Percentiles rank a stretch among this genome's conserved stretches.
These are phyloP conservation scores for Closterium sp. DNA, from an alignment of 139 green algal genomes.

Conservation along the genomic window DNA sequence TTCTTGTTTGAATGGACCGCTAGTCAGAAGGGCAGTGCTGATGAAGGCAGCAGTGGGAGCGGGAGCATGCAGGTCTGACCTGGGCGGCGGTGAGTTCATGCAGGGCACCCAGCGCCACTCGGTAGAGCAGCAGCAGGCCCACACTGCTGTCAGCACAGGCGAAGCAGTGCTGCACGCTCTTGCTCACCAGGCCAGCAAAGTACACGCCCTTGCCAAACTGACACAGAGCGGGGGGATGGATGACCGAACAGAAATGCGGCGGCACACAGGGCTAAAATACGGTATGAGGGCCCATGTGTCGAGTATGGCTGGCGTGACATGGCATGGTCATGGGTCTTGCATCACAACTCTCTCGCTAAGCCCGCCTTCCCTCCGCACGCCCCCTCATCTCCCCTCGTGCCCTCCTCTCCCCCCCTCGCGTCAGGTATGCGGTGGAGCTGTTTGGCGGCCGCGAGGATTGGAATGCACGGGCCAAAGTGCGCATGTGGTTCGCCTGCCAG, in stretches of 20 bases:
- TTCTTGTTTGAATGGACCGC: background rate
- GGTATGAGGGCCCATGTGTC: background rate
- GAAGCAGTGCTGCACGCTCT: conserved; percentile 44
- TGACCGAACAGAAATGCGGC: too few relatives aligned
- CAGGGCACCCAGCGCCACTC: conserved; percentile 20
- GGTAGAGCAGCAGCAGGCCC: conserved; percentile 32
- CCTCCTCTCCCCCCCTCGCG: background rate
- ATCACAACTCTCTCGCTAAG: background rate
- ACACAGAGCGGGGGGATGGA: background rate
- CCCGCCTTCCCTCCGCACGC: background rate
- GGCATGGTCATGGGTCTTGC: background rate
- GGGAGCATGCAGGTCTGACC: background rate
- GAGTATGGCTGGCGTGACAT: background rate
- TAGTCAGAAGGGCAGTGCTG: background rate
- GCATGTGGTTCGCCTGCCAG: conserved; percentile 65
- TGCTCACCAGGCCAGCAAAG: conserved; percentile 45
- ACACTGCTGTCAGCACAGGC: background rate
- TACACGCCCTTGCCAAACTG: conserved; percentile 45
- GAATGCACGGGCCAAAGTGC: conserved; percentile 53
- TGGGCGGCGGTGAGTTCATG: conserved; percentile 18
- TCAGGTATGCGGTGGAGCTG: conserved; percentile 46
- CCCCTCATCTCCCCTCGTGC: background rate
- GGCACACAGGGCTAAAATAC: background rate
- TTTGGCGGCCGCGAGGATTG: conserved; percentile 56
- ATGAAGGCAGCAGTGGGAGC: background rate